Evolutionary conservation across 2,329 filamentous ascomycete species (phyloP).

Genomic region (Penicillium sp.): DNA sequence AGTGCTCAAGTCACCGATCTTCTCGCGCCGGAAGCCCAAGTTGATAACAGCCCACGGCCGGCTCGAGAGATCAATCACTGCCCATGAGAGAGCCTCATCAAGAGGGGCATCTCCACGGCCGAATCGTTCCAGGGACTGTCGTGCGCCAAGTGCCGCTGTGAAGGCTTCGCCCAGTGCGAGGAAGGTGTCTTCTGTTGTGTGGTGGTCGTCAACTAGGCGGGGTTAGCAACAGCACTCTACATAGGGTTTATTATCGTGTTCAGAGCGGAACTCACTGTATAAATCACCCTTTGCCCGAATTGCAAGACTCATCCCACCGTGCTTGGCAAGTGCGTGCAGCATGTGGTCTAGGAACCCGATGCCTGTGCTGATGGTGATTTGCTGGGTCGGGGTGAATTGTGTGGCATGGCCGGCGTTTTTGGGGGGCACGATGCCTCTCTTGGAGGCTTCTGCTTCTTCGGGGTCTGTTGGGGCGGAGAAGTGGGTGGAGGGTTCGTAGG

Average conservation of each 20-base stretch:
- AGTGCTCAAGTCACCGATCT: constrained; percentile 85
- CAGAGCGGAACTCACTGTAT: constrained; percentile 63
- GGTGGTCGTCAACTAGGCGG: constrained; percentile 85
- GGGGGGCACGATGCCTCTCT: constrained; percentile 43
- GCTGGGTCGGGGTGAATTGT: constrained; percentile 79
- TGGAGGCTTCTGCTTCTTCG: constrained; percentile 48
- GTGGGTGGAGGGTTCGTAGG: constrained; percentile 41
- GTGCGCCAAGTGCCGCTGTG: constrained; percentile 71
- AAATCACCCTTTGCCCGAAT: constrained; percentile 84
- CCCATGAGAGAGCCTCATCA: constrained; percentile 89
- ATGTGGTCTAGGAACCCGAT: constrained; percentile 99
- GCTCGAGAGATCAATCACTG: constrained; percentile 92
- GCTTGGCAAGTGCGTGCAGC: constrained; percentile 94
- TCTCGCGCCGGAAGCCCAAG: constrained; percentile 82
- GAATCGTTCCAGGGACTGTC: constrained; percentile 82
- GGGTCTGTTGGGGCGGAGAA: constrained; percentile 65
- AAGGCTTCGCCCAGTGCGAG: constrained; percentile 87
- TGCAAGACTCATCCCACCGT: constrained; percentile 87
- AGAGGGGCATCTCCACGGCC: constrained; percentile 89
- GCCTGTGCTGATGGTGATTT: constrained; percentile 83
- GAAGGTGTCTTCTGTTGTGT: constrained; percentile 94
- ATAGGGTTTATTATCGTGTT: neutral
- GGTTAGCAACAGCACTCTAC: neutral
- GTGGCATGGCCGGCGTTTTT: constrained; percentile 68
- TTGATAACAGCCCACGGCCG: constrained; percentile 82